A percentile compares a stretch with the other conserved stretches of the same genome.
These are phyloP conservation scores for Vigna reflexopilosa DNA, from an alignment of 306 rosid species.

Conservation along the genomic window DNA sequence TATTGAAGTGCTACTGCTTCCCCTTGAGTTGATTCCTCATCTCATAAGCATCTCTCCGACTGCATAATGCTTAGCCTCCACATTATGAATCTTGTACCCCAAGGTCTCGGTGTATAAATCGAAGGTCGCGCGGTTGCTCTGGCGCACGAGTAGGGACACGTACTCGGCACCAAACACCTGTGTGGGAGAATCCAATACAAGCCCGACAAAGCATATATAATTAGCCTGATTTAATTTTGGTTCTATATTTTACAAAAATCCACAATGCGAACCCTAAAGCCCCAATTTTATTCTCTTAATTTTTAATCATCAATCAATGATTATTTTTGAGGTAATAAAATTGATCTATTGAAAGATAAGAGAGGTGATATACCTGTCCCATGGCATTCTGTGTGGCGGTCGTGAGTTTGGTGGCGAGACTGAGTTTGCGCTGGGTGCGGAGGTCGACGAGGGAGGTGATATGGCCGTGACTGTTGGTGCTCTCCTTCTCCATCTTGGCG, in stretches of 20 bases:
- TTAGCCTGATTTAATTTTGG: too few species aligned
- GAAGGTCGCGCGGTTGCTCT: conserved; percentile 92
- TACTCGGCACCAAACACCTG: conserved; percentile 92
- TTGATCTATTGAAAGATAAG: not conserved
- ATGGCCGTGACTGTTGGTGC: conserved; percentile 96
- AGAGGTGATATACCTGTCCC: conserved; percentile 55
- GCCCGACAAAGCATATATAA: not conserved
- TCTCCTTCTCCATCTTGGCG: conserved; percentile 96
- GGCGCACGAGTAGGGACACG: conserved; percentile 89
- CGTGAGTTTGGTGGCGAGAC: conserved; percentile 98
- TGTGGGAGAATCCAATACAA: not conserved
- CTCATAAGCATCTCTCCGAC: conserved; percentile 97
- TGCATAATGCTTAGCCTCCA: conserved; percentile 92
- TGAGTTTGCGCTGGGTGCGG: conserved; percentile 89
- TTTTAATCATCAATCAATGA: too few species aligned
- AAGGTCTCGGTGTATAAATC: conserved; percentile 81
- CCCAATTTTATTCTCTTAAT: too few species aligned
- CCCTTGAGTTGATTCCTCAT: conserved; percentile 98
- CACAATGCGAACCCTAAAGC: too few species aligned
- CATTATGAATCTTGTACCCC: conserved; percentile 90
- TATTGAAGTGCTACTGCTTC: conserved; percentile 54
- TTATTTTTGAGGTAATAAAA: too few species aligned
- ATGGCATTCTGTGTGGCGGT: conserved; percentile 92
- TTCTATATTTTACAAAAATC: too few species aligned
- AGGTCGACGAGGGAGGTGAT: conserved; percentile 96